Percentiles rank a stretch among this genome's conserved stretches.
phyloP scores from a whole-genome alignment of 495 filamentous ascomycete genomes.

The Ascodesmis nigricans region DNA sequence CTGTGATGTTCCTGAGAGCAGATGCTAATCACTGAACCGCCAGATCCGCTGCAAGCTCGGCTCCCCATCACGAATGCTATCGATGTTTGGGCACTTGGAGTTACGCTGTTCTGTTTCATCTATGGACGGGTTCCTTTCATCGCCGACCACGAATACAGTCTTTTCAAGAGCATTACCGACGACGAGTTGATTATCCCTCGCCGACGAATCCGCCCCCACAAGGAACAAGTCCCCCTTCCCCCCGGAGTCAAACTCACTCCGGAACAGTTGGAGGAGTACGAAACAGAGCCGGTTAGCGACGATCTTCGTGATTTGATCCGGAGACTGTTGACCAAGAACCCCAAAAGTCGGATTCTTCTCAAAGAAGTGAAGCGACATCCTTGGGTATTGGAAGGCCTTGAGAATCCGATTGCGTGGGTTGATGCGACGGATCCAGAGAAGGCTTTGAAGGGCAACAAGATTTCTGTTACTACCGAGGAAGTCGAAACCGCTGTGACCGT shows the following conservation, averaged over 20 bases:
- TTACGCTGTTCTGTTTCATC: slow-evolving; percentile 87
- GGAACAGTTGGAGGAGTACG: slow-evolving; percentile 39
- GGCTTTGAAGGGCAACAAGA: slow-evolving; percentile 63
- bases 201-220: slow-evolving; percentile 38
- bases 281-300: slow-evolving; percentile 68
- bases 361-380: slow-evolving; percentile 87
- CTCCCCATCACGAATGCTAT: slow-evolving; percentile 47
- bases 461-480: slow-evolving; percentile 79
- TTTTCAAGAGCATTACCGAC: slow-evolving; percentile 77
- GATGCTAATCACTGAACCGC: too few relatives aligned
- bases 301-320: slow-evolving; percentile 60
- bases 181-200: slow-evolving; percentile 73
- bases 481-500: slow-evolving; percentile 77
- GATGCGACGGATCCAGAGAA: slow-evolving; percentile 78
- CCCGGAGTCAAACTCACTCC: slow-evolving; percentile 4
- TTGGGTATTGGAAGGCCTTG: slow-evolving; percentile 73
- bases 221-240: slow-evolving; percentile 21
- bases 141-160: slow-evolving; percentile 67
- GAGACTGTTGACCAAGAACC: slow-evolving; percentile 72
- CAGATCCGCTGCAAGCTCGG: slow-evolving; percentile 24
- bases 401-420: slow-evolving; percentile 57
- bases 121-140: slow-evolving; percentile 86
- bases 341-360: slow-evolving; percentile 62
- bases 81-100: slow-evolving; percentile 91
- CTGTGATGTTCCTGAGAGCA: too few relatives aligned